phyloP scores from a whole-genome alignment of 2,329 filamentous ascomycete species.

The Torrubiella hemipterigena region DNA sequence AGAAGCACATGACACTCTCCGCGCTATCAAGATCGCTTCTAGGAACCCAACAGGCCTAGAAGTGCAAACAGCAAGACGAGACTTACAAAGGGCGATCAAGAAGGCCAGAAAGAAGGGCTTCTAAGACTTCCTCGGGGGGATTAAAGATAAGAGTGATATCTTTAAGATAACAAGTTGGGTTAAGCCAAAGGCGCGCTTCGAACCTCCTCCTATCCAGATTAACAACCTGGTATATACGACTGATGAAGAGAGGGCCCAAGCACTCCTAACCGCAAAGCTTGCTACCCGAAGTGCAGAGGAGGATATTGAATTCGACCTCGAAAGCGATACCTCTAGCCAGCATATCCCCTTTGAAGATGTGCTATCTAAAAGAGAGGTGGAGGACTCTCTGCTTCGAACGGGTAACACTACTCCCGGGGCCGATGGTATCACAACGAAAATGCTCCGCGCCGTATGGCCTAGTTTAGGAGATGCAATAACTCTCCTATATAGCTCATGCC shows the following conservation, averaged over 20 bases:
- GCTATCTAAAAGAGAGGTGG: slow-evolving; percentile 8
- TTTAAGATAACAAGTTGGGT: slow-evolving; percentile 3
- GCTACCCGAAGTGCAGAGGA: slow-evolving; percentile 7
- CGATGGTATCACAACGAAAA: slow-evolving; percentile 11
- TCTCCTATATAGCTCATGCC: slow-evolving; percentile 3
- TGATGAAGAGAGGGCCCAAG: slow-evolving; percentile 9
- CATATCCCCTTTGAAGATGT: slow-evolving; percentile 8
- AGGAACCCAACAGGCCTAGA: too few relatives aligned
- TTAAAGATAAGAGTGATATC: too few relatives aligned
- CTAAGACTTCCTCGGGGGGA: too few relatives aligned
- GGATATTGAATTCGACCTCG: slow-evolving; percentile 9
- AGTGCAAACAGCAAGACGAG: too few relatives aligned
- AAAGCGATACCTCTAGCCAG: neutral
- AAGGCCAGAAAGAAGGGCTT: too few relatives aligned
- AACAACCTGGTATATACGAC: slow-evolving; percentile 1
- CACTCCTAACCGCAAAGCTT: slow-evolving; percentile 9
- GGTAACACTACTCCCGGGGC: slow-evolving; percentile 11
- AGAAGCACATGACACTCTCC: too few relatives aligned
- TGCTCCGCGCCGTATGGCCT: slow-evolving; percentile 6
- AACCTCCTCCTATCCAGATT: neutral
- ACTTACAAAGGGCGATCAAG: too few relatives aligned
- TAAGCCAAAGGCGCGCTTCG: neutral
- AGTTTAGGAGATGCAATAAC: slow-evolving; percentile 1
- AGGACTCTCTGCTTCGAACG: slow-evolving; percentile 7
- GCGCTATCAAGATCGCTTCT: too few relatives aligned